Evolutionary conservation across 805 yeast genomes (phyloP).

Genomic region (Suhomyces sp.): DNA sequence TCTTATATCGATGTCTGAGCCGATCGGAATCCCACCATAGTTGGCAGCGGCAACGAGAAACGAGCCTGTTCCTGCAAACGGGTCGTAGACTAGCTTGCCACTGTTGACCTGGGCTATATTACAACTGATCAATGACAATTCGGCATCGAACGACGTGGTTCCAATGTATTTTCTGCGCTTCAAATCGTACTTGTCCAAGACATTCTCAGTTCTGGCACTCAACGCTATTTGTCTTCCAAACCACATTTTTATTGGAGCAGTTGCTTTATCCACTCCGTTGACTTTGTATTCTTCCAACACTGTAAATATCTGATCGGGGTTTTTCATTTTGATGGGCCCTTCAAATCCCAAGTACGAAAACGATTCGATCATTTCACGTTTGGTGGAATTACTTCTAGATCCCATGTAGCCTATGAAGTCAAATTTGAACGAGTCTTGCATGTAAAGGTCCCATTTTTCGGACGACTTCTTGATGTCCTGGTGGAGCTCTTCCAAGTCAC

Average conservation of each 20-base stretch:
- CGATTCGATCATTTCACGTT: conserved; percentile 60
- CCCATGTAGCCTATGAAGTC: conserved; percentile 80
- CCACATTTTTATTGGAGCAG: conserved; percentile 54
- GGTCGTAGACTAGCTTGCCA: conserved; percentile 78
- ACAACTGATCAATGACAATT: conserved; percentile 80
- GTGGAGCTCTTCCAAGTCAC: conserved; percentile 56
- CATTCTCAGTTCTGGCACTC: conserved; percentile 59
- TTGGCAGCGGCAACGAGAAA: conserved; percentile 85
- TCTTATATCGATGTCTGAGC: conserved; percentile 89
- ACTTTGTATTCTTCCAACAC: conserved; percentile 70
- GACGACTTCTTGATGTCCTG: conserved; percentile 31
- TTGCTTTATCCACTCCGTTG: conserved; percentile 45
- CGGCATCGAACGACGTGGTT: conserved; percentile 96
- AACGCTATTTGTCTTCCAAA: conserved; percentile 71
- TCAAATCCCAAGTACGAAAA: conserved; percentile 67
- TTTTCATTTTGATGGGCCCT: conserved; percentile 76
- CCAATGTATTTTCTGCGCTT: conserved; percentile 85
- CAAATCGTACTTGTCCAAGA: conserved; percentile 76
- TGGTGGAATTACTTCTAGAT: conserved; percentile 48
- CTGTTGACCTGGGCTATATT: conserved; percentile 74
- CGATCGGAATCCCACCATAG: conserved; percentile 76
- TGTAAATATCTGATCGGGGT: conserved; percentile 67
- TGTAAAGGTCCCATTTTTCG: conserved; percentile 36
- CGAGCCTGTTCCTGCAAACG: conserved; percentile 96
- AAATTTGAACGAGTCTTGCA: conserved; percentile 65